These are phyloP conservation scores for Platanthera zijinensis DNA, from an alignment of 106 monocot species.

Conservation along the genomic window DNA sequence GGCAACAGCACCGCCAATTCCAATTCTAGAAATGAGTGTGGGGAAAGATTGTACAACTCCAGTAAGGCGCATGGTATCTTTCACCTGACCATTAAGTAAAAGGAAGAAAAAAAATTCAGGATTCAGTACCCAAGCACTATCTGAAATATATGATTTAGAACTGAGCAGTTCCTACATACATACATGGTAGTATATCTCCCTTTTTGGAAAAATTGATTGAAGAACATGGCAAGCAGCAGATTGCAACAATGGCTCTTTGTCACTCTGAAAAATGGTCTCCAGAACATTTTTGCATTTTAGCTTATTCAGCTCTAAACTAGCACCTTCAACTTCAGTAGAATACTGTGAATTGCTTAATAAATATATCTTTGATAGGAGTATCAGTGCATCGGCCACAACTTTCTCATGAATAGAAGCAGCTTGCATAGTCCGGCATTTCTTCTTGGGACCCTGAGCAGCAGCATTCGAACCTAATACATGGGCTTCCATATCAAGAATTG, in stretches of 20 bases:
- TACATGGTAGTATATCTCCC: conserved; percentile 90
- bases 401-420: conserved; percentile 84
- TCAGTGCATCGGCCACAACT: conserved; percentile 75
- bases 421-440: conserved; percentile 39
- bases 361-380: conserved; percentile 70
- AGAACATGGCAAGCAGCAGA: conserved; percentile 89
- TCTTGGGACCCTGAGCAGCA: conserved; percentile 25
- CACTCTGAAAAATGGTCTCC: conserved; percentile 80
- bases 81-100: conserved; percentile 56
- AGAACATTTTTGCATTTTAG: conserved; percentile 82
- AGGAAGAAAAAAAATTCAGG: not conserved
- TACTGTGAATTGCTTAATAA: conserved; percentile 24
- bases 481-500: conserved; percentile 80
- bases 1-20: conserved; percentile 66
- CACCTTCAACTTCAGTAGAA: conserved; percentile 41
- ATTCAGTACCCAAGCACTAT: not conserved
- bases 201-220: conserved; percentile 80
- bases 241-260: conserved; percentile 73
- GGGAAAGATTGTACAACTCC: conserved; percentile 77
- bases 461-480: conserved; percentile 41
- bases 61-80: conserved; percentile 83
- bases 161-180: conserved; percentile 1
- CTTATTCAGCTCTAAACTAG: conserved; percentile 40
- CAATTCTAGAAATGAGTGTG: conserved; percentile 64
- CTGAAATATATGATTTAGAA: not conserved